Evolutionary conservation across 495 filamentous ascomycete genomes (phyloP), one percentile per base, ranked within the genome.

Genomic region (Hyphodiscus hymeniophilus): DNA sequence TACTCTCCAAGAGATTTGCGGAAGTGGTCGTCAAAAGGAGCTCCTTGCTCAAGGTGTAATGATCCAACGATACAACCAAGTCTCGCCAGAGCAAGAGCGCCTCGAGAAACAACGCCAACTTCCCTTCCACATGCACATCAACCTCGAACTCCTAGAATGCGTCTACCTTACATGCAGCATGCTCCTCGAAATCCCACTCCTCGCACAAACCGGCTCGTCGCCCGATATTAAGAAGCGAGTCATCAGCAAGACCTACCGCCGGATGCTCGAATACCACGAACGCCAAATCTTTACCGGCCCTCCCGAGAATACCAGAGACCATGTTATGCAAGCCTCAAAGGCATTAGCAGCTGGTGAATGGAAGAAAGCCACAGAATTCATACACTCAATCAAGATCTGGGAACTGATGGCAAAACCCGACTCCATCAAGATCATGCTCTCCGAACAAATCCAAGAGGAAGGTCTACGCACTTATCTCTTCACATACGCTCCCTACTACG

Each of bases 71-170:
- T 99, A 85, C 70, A 87, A 80, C 24, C 90, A 92, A 58, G 90
- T 97, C 47, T 87, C 87, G 15, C 94, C 92, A 4, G 92, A 99
- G 70, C 94, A 97, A 65, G 92, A 99, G 67, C 84, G 91, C 52
- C 77, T 97, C 20, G 92, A 99, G 66, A 81, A 89, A 54, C 92
- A 97, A 65, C 81, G 92, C 51, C 92, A 97, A 69, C 75, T 99
- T 50, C 92, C 92, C 35, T 99, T 99, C 79, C 92, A 99, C 71
- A 95, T 96, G 87, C 92, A 99, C 75, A 97, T 99, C 74, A 99
- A 99, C 73, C 76, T 99, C 17, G 92, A 99, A 59, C 79, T 99
- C 23, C 80, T 99, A 3, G 92, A 99, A 66, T 97, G 91, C 61
- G 90, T 96, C 50, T 99, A 99, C 67, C 82, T 99, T 38, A 96